Conservation (phyloP, 2,329 filamentous ascomycete genomes). For the Hypoxylon sp. region DNA sequence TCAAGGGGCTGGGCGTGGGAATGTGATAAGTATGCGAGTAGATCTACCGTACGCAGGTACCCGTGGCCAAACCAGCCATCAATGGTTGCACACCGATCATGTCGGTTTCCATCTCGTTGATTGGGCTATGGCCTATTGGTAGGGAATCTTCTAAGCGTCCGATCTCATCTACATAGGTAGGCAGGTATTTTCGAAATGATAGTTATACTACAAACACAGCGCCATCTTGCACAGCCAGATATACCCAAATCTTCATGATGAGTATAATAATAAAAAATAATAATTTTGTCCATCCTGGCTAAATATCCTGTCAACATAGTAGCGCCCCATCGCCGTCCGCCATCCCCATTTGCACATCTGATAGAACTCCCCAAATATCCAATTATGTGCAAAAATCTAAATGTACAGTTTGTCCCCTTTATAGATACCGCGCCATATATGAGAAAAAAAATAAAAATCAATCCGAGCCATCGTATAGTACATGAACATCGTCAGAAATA, state of each 20-base stretch:
- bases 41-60: conserved; percentile 29
- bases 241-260: neutral
- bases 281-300: conserved; percentile 4
- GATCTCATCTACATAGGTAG: too few relatives aligned
- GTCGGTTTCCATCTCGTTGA: conserved; percentile 5
- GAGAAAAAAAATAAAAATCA: neutral
- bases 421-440: conserved; percentile 8
- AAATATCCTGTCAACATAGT: neutral
- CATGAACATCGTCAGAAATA: conserved; percentile 30
- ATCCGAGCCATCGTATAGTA: conserved; percentile 31
- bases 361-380: neutral
- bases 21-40: neutral
- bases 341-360: neutral
- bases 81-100: conserved; percentile 17
- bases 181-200: neutral
- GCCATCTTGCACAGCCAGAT: neutral
- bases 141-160: too few relatives aligned
- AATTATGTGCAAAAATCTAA: conserved; percentile 25
- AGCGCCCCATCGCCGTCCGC: conserved; percentile 2
- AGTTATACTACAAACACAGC: neutral
- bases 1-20: neutral
- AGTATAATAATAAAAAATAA: neutral
- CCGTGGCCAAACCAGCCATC: conserved; percentile 8
- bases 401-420: conserved; percentile 23
- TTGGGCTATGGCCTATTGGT: neutral